Evolutionary conservation across 441 rosid genomes (phyloP).

Genomic region (Euphorbia celastroides): DNA sequence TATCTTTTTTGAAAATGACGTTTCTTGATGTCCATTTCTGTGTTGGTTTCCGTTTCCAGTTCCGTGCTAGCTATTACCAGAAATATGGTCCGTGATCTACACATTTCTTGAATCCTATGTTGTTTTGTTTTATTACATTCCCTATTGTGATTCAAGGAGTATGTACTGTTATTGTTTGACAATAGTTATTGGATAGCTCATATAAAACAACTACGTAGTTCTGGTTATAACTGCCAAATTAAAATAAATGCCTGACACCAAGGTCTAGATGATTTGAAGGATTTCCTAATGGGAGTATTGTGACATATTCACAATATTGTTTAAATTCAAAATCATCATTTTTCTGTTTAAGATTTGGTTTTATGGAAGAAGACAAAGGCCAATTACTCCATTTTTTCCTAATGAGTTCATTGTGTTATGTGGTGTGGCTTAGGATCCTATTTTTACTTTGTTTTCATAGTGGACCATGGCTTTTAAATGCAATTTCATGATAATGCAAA

Average conservation of each 20-base stretch:
- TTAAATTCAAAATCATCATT: neutral
- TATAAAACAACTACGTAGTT: neutral
- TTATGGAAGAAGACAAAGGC: neutral
- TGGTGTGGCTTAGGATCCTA: constrained; percentile 9
- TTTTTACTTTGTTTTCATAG: neutral
- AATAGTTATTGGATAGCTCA: neutral
- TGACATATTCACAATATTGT: constrained; percentile 3
- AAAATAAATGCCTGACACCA: neutral
- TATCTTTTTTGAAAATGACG: too few relatives aligned
- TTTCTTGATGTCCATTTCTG: too few relatives aligned
- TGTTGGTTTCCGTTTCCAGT: too few relatives aligned
- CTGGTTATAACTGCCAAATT: neutral
- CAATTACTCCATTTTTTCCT: neutral
- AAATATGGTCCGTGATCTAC: neutral
- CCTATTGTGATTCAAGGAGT: neutral
- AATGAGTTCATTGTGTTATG: neutral
- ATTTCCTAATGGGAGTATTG: neutral
- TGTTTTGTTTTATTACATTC: too few relatives aligned
- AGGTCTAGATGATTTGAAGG: too few relatives aligned
- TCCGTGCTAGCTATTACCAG: neutral
- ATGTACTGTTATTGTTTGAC: neutral
- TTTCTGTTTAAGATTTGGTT: constrained; percentile 2
- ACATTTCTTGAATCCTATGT: neutral
- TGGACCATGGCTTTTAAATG: neutral
- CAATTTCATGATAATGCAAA: neutral